Percentiles rank a stretch among this genome's conserved stretches.
phyloP scores from a whole-genome alignment of 2,329 filamentous ascomycete species.

The Verticillium longisporum region DNA sequence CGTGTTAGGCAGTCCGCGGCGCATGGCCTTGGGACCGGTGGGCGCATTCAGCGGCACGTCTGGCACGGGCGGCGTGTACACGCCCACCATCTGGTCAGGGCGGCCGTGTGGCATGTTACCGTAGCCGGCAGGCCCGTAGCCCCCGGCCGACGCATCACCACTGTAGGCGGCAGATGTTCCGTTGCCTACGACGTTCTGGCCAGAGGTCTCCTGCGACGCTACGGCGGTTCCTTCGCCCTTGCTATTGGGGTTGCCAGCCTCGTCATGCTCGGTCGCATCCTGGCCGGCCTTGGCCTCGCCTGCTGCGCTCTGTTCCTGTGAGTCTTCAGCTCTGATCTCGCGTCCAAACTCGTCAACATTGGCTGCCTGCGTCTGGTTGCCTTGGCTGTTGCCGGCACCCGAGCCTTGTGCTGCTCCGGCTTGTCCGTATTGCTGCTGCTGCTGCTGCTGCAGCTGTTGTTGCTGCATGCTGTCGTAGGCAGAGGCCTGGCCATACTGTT shows the following conservation, averaged over 20 bases:
- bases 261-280: background rate
- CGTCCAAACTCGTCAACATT: constrained; percentile 34
- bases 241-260: constrained; percentile 6
- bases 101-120: constrained; percentile 6
- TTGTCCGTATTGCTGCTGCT: constrained; percentile 5
- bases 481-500: constrained; percentile 29
- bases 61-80: constrained; percentile 25
- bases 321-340: constrained; percentile 20
- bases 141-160: constrained; percentile 20
- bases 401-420: constrained; percentile 12
- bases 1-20: constrained; percentile 78
- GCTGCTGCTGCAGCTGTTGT: constrained; percentile 1
- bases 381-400: constrained; percentile 10
- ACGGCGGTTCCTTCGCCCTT: constrained; percentile 14
- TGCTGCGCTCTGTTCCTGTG: constrained; percentile 13
- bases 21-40: constrained; percentile 90
- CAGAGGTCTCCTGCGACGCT: constrained; percentile 15
- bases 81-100: constrained; percentile 10
- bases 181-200: constrained; percentile 19
- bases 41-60: constrained; percentile 65
- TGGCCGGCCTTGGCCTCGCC: background rate
- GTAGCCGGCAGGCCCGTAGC: constrained; percentile 18
- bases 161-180: constrained; percentile 16
- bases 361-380: constrained; percentile 14
- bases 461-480: constrained; percentile 26